Conservation (phyloP, 257 asterid genomes). For the Parsonsia alboflavescens region DNA sequence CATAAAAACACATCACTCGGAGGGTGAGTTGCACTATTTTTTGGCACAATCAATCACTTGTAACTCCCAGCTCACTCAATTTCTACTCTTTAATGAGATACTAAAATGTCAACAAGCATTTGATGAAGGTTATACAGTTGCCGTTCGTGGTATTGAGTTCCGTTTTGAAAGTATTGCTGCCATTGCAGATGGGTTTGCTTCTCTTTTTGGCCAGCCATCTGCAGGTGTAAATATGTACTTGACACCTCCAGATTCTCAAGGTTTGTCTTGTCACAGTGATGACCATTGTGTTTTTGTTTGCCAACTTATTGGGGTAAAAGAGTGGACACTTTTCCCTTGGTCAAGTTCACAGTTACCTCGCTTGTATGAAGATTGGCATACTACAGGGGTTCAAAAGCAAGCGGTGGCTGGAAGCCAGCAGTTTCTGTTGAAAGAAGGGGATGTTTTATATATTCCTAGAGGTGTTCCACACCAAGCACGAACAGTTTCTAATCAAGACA, state of each 20-base stretch:
- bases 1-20: slow-evolving; percentile 36
- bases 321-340: slow-evolving; percentile 49
- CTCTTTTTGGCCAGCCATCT: slow-evolving; percentile 83
- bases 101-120: slow-evolving; percentile 57
- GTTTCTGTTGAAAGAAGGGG: slow-evolving; percentile 65
- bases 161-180: slow-evolving; percentile 49
- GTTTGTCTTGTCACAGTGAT: slow-evolving; percentile 75
- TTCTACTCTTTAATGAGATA: slow-evolving; percentile 43
- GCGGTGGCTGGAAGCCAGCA: slow-evolving; percentile 29
- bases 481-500: slow-evolving; percentile 33
- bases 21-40: slow-evolving; percentile 57
- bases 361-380: slow-evolving; percentile 37
- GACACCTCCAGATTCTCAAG: slow-evolving; percentile 74
- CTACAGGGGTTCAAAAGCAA: slow-evolving; percentile 23
- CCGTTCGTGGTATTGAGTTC: slow-evolving; percentile 75
- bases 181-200: slow-evolving; percentile 58
- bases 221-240: slow-evolving; percentile 77
- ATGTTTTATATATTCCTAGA: slow-evolving; percentile 74
- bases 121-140: slow-evolving; percentile 63
- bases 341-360: slow-evolving; percentile 54
- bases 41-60: slow-evolving; percentile 25
- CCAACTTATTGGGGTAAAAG: slow-evolving; percentile 61
- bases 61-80: slow-evolving; percentile 19
- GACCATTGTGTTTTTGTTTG: slow-evolving; percentile 86
- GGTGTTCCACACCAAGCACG: slow-evolving; percentile 74